Conservation (phyloP, 2,329 filamentous ascomycete genomes). For the Fusarium xyrophilum region DNA sequence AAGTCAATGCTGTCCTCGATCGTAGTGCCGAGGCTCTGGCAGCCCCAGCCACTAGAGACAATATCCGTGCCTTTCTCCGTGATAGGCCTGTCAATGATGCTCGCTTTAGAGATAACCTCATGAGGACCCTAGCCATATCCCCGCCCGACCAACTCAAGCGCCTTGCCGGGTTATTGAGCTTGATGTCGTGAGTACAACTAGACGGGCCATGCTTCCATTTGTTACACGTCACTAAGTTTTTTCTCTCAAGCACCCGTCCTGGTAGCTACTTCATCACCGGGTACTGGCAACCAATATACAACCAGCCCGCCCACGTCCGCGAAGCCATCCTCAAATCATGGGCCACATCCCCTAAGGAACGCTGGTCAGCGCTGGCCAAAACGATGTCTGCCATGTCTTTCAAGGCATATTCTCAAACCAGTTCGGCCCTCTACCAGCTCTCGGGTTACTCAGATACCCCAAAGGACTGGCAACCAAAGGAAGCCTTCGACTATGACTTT, state of each 20-base stretch:
- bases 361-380: conserved; percentile 63
- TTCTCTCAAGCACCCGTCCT: conserved; percentile 60
- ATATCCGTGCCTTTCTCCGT: conserved; percentile 60
- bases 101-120: conserved; percentile 59
- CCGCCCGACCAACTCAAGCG: conserved; percentile 45
- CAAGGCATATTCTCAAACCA: conserved; percentile 62
- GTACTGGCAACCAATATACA: conserved; percentile 66
- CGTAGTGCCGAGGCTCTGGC: conserved; percentile 47
- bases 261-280: conserved; percentile 73
- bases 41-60: conserved; percentile 50
- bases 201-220: background rate
- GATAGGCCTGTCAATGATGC: conserved; percentile 60
- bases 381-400: conserved; percentile 62
- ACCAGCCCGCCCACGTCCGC: conserved; percentile 66
- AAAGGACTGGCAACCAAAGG: conserved; percentile 56
- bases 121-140: conserved; percentile 50
- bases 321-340: conserved; percentile 69
- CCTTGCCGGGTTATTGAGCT: conserved; percentile 50
- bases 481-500: conserved; percentile 65
- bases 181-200: conserved; percentile 54
- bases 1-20: conserved; percentile 57
- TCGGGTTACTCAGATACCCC: conserved; percentile 66
- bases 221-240: background rate
- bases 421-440: conserved; percentile 60
- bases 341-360: conserved; percentile 62